These are phyloP conservation scores for Xylariaceae sp. DNA, from an alignment of 2,329 filamentous ascomycete genomes.

Conservation along the genomic window DNA sequence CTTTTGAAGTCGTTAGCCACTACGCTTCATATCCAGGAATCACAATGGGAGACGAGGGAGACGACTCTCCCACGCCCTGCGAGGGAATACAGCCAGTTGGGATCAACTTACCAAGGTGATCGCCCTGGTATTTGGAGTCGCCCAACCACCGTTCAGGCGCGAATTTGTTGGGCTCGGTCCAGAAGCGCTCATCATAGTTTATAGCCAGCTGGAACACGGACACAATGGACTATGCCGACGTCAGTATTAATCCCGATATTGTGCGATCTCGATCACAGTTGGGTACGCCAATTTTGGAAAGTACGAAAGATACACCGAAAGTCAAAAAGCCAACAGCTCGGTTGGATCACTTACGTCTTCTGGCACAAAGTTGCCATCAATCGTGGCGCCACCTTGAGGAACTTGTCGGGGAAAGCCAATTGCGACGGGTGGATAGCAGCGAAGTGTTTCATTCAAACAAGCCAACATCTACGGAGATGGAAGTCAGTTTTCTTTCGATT, in stretches of 20 bases:
- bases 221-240: slow-evolving; percentile 30
- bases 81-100: not conserved
- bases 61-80: too few species aligned
- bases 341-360: slow-evolving; percentile 22
- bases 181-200: slow-evolving; percentile 35
- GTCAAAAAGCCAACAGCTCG: too few species aligned
- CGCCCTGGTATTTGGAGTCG: slow-evolving; percentile 29
- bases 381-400: slow-evolving; percentile 24
- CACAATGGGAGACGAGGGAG: not conserved
- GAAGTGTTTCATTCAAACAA: slow-evolving; percentile 40
- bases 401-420: slow-evolving; percentile 21
- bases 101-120: slow-evolving; percentile 28
- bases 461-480: slow-evolving; percentile 34
- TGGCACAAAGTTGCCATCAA: slow-evolving; percentile 26
- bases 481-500: not conserved
- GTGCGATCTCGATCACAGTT: too few species aligned
- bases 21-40: not conserved
- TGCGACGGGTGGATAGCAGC: slow-evolving; percentile 38
- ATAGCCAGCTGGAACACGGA: slow-evolving; percentile 36
- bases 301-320: too few species aligned
- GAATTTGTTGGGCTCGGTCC: slow-evolving; percentile 36
- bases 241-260: not conserved
- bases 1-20: slow-evolving; percentile 1
- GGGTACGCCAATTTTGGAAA: not conserved
- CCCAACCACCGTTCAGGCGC: slow-evolving; percentile 39